Evolutionary conservation across 192 early-diverging fungal genomes (phyloP).

Genomic region (Podila epigama): DNA sequence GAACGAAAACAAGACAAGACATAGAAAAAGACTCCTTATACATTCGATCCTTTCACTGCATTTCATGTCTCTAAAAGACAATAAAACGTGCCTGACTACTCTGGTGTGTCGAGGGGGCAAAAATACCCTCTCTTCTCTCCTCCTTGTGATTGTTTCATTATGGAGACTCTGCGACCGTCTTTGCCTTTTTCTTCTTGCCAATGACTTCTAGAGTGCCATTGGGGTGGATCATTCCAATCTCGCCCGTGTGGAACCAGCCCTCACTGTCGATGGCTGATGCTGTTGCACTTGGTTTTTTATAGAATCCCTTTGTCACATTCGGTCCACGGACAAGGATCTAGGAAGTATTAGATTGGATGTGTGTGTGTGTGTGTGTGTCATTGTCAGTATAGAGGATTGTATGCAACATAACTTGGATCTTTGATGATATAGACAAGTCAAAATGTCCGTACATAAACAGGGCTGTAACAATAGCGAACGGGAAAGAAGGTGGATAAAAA

Average conservation of each 20-base stretch:
- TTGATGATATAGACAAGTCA: not conserved
- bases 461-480: not conserved
- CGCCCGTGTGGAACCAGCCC: constrained; percentile 67
- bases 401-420: too few relatives aligned
- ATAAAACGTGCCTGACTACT: not conserved
- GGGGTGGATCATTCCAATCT: constrained; percentile 47
- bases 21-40: too few relatives aligned
- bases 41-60: too few relatives aligned
- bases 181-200: constrained; percentile 84
- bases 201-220: constrained; percentile 63
- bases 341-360: not conserved
- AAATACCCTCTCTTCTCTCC: not conserved
- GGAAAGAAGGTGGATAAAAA: not conserved
- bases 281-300: constrained; percentile 56
- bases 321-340: constrained; percentile 56
- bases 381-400: too few relatives aligned
- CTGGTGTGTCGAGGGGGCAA: not conserved
- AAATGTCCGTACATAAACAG: not conserved
- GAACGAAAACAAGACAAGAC: too few relatives aligned
- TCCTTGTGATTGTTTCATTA: not conserved
- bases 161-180: constrained; percentile 3
- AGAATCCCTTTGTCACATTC: constrained; percentile 62
- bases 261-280: constrained; percentile 56
- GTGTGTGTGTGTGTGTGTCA: too few relatives aligned
- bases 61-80: too few relatives aligned